phyloP scores from a whole-genome alignment of 2,329 filamentous ascomycete genomes.

The Pseudovirgaria hyperparasitica region DNA sequence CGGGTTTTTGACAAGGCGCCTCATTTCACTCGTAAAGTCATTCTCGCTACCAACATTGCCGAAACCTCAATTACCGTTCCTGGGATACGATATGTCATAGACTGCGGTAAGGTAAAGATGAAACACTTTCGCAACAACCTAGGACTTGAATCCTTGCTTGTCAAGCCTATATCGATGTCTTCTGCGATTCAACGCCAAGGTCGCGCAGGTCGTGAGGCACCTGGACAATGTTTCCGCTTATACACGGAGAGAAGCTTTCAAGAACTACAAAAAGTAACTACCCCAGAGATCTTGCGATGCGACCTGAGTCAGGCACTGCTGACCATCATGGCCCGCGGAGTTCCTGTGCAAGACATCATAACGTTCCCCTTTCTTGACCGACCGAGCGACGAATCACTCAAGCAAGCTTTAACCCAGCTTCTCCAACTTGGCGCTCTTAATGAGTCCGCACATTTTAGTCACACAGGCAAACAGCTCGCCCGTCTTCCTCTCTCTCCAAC shows the following conservation, averaged over 20 bases:
- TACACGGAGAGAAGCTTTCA: slow-evolving; percentile 73
- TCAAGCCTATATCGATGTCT: slow-evolving; percentile 84
- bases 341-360: slow-evolving; percentile 69
- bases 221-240: slow-evolving; percentile 79
- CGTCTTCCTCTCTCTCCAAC: slow-evolving; percentile 71
- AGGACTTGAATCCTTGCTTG: slow-evolving; percentile 79
- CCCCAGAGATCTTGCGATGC: slow-evolving; percentile 81
- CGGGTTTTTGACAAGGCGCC: slow-evolving; percentile 68
- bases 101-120: slow-evolving; percentile 86
- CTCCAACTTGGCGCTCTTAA: slow-evolving; percentile 65
- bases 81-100: slow-evolving; percentile 81
- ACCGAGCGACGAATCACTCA: slow-evolving; percentile 63
- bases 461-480: slow-evolving; percentile 63
- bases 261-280: slow-evolving; percentile 56
- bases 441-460: slow-evolving; percentile 60
- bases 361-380: slow-evolving; percentile 76
- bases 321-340: slow-evolving; percentile 85
- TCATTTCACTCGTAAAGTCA: slow-evolving; percentile 71
- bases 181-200: slow-evolving; percentile 86
- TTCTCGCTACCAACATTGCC: slow-evolving; percentile 94
- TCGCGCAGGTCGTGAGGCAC: slow-evolving; percentile 82
- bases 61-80: slow-evolving; percentile 95
- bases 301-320: slow-evolving; percentile 77
- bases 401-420: slow-evolving; percentile 71
- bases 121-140: slow-evolving; percentile 79